Evolutionary conservation across 305 asterid genomes (phyloP).

Genomic region (Solanum hybrid): DNA sequence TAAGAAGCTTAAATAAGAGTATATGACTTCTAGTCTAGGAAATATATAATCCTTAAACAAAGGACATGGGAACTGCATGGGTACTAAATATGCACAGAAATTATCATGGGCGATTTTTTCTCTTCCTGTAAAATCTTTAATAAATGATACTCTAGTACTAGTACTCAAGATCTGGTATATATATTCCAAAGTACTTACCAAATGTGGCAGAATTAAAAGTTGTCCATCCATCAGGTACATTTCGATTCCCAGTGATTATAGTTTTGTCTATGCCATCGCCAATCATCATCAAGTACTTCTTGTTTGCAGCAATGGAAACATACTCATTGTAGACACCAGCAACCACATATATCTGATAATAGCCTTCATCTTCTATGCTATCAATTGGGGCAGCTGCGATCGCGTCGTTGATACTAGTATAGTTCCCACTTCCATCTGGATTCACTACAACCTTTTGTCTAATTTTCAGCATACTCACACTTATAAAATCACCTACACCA

Average conservation of each 20-base stretch:
- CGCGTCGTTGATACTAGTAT: constrained; percentile 20
- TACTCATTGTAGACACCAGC: constrained; percentile 70
- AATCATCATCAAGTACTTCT: constrained; percentile 57
- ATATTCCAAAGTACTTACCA: constrained; percentile 20
- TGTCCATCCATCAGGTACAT: constrained; percentile 63
- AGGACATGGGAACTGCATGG: background rate
- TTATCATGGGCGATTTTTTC: background rate
- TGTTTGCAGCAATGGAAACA: constrained; percentile 40
- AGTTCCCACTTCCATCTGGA: constrained; percentile 26
- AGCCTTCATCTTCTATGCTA: constrained; percentile 12
- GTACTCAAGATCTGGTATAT: background rate
- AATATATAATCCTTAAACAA: background rate
- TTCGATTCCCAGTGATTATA: constrained; percentile 55
- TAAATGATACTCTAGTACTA: background rate
- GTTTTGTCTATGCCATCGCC: constrained; percentile 72
- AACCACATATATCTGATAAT: constrained; percentile 19
- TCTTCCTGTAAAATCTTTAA: background rate
- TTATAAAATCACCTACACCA: background rate
- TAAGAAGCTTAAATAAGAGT: background rate
- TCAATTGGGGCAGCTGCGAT: constrained; percentile 19
- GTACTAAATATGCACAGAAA: background rate
- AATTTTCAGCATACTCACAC: constrained; percentile 19
- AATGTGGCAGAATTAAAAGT: constrained; percentile 65
- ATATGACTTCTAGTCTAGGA: background rate
- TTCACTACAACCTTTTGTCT: constrained; percentile 19